Evolutionary conservation across 2,329 filamentous ascomycete species (phyloP), one percentile per base, ranked within the genome.

Genomic region (Fusarium sp.): DNA sequence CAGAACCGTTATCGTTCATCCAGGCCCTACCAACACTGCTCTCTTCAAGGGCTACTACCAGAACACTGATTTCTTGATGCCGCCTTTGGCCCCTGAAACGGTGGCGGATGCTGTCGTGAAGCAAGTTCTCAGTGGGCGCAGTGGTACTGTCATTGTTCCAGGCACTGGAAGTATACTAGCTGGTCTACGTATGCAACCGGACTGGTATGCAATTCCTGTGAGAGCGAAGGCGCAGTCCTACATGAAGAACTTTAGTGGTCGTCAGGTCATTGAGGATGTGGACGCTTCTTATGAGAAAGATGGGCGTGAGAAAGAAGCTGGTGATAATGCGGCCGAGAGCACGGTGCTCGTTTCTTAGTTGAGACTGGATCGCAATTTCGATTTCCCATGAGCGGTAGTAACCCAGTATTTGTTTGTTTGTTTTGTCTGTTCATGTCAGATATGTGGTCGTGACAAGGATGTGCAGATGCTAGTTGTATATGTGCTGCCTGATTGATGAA

Each of bases 1-100:
- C 28, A 84, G 90, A 51, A 92, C 90, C 7, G 84, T 93, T n/a
- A 73, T 89, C 10, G 85, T 92, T 50, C 88, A 88, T 67, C 90
- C 88, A 72, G 79, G 76, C 34, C 72, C 77, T 77, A 84, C 76
- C 74, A 73, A 71, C 42, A 81, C 78, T 16, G 68, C 77, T 4
- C 76, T 81, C 5, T 80, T 81, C 55, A 60, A 72, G 13, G 78
- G 87, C 84, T 46, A 91, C 88, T 77, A 90, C 84, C 71, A 86
- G 84, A 74, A 92, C 55, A 77, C 70, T 19, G 66, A 65, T 34
- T 78, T 74, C 66, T 50, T 75, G 57, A 72, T 73, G 71, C 77
- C 73, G 85, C 67, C 76, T 64, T 72, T 82, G 34, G 76, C 75
- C 34, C 76, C 79, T 7, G 79, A 83, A 23, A 75, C 79, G 16